Conservation (phyloP, 805 yeast species). For the Candida manassasensis region DNA sequence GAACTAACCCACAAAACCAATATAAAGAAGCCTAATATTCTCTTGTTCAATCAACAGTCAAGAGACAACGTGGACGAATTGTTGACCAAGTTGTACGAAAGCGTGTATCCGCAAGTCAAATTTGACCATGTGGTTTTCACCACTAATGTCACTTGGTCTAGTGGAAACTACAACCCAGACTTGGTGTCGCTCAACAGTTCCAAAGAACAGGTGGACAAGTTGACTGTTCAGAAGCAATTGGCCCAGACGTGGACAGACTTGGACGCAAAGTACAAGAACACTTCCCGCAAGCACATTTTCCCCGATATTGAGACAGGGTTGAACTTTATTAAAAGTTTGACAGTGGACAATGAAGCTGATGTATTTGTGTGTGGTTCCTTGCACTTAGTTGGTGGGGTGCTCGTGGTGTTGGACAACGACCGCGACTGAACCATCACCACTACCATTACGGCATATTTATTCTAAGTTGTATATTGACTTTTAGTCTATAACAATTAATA, state of each 20-base stretch:
- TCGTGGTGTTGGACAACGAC: constrained; percentile 68
- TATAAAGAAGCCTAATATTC: constrained; percentile 39
- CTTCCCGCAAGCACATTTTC: constrained; percentile 47
- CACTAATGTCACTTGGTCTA: constrained; percentile 87
- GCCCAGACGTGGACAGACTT: constrained; percentile 64
- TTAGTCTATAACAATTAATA: constrained; percentile 1
- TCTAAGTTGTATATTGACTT: not conserved
- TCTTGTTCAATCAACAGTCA: constrained; percentile 91
- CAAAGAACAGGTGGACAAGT: constrained; percentile 68
- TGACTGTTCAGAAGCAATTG: constrained; percentile 73
- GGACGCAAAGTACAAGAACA: constrained; percentile 16
- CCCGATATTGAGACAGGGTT: constrained; percentile 75
- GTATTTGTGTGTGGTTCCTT: constrained; percentile 92
- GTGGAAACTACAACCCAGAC: constrained; percentile 76
- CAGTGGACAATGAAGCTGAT: constrained; percentile 34
- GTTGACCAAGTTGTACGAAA: constrained; percentile 47
- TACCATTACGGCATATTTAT: not conserved
- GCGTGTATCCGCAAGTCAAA: constrained; percentile 34
- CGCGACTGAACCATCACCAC: constrained; percentile 5
- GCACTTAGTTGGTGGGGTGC: constrained; percentile 89
- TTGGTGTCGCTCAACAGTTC: constrained; percentile 82
- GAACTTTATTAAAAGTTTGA: constrained; percentile 45
- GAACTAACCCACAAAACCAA: constrained; percentile 14
- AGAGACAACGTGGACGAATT: constrained; percentile 71
- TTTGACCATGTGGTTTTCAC: constrained; percentile 82